A percentile compares a stretch with the other conserved stretches of the same genome.
These are phyloP conservation scores for Blastobotrys buckinghamii DNA, from an alignment of 1,139 yeast genomes.

Conservation along the genomic window DNA sequence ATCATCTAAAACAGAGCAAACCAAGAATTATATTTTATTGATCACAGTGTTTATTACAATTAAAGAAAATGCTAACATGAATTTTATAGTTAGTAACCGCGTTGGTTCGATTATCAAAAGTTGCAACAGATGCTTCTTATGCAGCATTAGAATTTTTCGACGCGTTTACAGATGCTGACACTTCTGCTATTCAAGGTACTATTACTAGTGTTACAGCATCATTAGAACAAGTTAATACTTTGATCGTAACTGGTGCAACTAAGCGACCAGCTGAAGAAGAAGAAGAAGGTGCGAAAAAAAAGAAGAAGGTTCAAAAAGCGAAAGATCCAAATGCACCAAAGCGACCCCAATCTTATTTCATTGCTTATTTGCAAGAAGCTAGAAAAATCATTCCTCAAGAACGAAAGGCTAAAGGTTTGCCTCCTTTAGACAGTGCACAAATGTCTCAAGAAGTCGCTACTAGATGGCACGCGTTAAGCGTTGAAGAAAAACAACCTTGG, in stretches of 20 bases:
- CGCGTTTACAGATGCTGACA: slow-evolving; percentile 27
- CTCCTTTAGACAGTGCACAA: slow-evolving; percentile 65
- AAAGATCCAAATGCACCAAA: slow-evolving; percentile 50
- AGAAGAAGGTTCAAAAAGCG: slow-evolving; percentile 38
- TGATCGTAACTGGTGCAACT: slow-evolving; percentile 2
- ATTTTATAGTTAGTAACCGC: slow-evolving; percentile 55
- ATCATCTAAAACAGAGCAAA: neutral
- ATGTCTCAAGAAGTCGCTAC: slow-evolving; percentile 72
- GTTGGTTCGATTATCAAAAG: slow-evolving; percentile 70
- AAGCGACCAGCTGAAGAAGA: neutral
- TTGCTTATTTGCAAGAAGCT: slow-evolving; percentile 54
- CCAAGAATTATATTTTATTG: neutral
- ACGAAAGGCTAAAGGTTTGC: slow-evolving; percentile 51
- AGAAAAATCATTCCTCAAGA: slow-evolving; percentile 49
- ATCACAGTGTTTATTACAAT: too few relatives aligned
- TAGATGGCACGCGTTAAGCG: slow-evolving; percentile 67
- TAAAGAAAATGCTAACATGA: too few relatives aligned
- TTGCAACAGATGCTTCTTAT: slow-evolving; percentile 73
- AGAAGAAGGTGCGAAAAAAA: slow-evolving; percentile 18
- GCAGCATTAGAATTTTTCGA: slow-evolving; percentile 74
- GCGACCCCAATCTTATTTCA: slow-evolving; percentile 69
- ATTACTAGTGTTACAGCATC: slow-evolving; percentile 25
- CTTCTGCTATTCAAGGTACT: slow-evolving; percentile 3
- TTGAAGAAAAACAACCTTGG: slow-evolving; percentile 68
- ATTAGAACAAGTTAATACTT: slow-evolving; percentile 10